Percentiles rank a stretch among this genome's conserved stretches.
phyloP scores from a whole-genome alignment of 2,329 filamentous ascomycete genomes.

The Neofusicoccum ribis region DNA sequence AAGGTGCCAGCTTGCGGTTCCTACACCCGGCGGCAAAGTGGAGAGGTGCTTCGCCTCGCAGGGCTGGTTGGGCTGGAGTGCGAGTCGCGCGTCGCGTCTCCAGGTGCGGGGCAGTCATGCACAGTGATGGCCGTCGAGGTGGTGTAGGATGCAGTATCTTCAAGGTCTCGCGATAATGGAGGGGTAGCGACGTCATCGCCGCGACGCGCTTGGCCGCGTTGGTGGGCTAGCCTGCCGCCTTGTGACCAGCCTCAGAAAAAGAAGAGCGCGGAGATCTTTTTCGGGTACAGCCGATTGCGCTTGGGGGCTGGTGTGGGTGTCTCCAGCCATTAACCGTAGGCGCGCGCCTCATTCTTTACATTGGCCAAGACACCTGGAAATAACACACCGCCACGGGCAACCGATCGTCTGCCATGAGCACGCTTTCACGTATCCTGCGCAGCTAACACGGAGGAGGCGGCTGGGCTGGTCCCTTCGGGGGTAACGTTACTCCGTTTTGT shows the following conservation, averaged over 20 bases:
- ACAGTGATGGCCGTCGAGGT: constrained; percentile 6
- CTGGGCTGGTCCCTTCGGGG: neutral
- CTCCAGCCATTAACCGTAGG: neutral
- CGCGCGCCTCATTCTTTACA: constrained; percentile 16
- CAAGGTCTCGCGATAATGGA: constrained; percentile 12
- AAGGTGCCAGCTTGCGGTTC: constrained; percentile 13
- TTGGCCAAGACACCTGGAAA: neutral
- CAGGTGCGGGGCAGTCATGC: constrained; percentile 11
- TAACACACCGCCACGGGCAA: constrained; percentile 14
- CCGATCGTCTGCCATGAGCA: neutral
- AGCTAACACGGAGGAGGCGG: constrained; percentile 2
- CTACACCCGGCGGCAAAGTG: constrained; percentile 9
- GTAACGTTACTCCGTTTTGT: constrained; percentile 9
- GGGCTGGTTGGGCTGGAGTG: constrained; percentile 4
- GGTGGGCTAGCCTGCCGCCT: neutral
- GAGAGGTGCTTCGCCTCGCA: constrained; percentile 9
- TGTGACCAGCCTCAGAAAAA: constrained; percentile 17
- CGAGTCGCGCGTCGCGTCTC: constrained; percentile 10
- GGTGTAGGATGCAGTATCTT: constrained; percentile 1
- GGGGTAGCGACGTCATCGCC: constrained; percentile 18
- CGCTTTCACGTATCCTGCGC: constrained; percentile 6
- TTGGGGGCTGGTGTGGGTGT: constrained; percentile 8
- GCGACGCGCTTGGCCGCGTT: neutral
- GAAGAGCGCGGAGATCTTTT: constrained; percentile 9
- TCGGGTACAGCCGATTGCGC: constrained; percentile 19